These are phyloP conservation scores for Gonium pectorale DNA, from an alignment of 139 green algal species.

Conservation along the genomic window DNA sequence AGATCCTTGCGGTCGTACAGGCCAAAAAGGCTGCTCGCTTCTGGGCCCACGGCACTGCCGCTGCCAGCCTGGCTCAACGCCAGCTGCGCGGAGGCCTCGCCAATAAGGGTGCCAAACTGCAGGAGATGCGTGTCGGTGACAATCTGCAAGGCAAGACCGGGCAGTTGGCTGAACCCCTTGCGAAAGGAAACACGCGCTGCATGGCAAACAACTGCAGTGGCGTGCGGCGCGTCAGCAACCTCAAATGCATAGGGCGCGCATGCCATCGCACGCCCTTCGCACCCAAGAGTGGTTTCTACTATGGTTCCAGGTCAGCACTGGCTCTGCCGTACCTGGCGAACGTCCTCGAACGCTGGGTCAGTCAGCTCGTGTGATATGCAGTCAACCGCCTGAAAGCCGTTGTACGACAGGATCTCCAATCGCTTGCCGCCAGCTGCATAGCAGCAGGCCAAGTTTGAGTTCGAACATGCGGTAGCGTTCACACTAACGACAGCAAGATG, in stretches of 20 bases:
- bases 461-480: no score
- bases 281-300: no score
- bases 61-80: conserved; percentile 39
- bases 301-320: no score
- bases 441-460: not conserved
- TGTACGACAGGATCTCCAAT: conserved; percentile 39
- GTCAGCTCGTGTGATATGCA: conserved; percentile 42
- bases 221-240: no score
- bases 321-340: conserved; percentile 1
- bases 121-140: conserved; percentile 74
- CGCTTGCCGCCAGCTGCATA: conserved; percentile 21
- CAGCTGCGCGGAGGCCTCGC: conserved; percentile 57
- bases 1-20: not conserved
- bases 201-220: no score
- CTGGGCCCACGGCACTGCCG: conserved; percentile 15
- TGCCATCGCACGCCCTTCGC: no score
- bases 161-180: no score
- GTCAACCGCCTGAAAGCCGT: conserved; percentile 39
- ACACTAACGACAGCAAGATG: no score
- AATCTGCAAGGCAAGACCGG: not conserved
- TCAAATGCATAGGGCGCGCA: no score
- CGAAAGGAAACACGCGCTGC: not conserved
- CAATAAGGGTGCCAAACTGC: conserved; percentile 71
- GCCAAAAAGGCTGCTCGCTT: conserved; percentile 60
- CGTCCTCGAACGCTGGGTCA: not conserved